A percentile compares a stretch with the other conserved stretches of the same genome.
These are phyloP conservation scores for Domatiomyces globalis DNA, from an alignment of 2,329 filamentous ascomycete genomes.

Conservation along the genomic window DNA sequence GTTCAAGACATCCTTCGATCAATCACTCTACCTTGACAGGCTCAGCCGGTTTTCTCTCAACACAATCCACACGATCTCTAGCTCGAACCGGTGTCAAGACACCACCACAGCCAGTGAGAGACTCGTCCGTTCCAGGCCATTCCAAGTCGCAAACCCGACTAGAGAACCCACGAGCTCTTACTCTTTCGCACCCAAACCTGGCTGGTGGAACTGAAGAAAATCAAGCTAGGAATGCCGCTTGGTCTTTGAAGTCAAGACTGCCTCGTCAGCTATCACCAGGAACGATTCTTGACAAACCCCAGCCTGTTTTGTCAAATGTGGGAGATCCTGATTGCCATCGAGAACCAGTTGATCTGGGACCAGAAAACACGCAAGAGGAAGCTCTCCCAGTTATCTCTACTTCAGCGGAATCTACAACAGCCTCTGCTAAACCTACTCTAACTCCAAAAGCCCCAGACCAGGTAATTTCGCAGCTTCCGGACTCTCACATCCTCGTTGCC, in stretches of 20 bases:
- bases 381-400: background rate
- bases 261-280: background rate
- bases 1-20: constrained; percentile 2
- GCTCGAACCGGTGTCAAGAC: background rate
- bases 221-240: background rate
- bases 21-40: constrained; percentile 6
- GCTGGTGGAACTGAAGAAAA: background rate
- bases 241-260: background rate
- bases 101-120: constrained; percentile 2
- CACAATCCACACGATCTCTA: background rate
- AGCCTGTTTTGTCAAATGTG: background rate
- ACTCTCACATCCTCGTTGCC: constrained; percentile 46
- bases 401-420: background rate
- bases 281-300: background rate
- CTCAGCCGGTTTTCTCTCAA: constrained; percentile 4
- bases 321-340: background rate
- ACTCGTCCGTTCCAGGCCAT: constrained; percentile 4
- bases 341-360: background rate
- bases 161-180: constrained; percentile 54
- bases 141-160: constrained; percentile 26
- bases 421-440: constrained; percentile 42
- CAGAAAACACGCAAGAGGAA: background rate
- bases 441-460: constrained; percentile 44
- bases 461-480: constrained; percentile 36
- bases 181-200: constrained; percentile 53